phyloP scores from a whole-genome alignment of 78 protist genomes.

The Chrysochromulina tobinii region DNA sequence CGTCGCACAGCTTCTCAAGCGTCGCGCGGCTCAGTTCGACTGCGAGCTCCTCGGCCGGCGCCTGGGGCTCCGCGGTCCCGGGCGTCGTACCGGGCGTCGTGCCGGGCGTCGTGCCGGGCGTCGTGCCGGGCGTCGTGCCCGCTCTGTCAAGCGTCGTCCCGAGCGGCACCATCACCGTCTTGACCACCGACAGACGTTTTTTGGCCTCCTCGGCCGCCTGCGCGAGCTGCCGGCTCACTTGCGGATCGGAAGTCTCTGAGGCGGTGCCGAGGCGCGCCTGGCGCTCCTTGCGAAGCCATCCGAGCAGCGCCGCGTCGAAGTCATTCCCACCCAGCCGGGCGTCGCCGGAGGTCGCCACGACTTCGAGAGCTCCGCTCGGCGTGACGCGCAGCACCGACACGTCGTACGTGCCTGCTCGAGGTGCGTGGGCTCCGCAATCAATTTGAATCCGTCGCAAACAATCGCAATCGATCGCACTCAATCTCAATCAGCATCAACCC shows the following conservation, averaged over 20 bases:
- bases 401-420: constrained; percentile 75
- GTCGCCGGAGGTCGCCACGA: constrained; percentile 74
- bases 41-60: background rate
- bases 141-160: too few relatives aligned
- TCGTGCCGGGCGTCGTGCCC: background rate
- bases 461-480: too few relatives aligned
- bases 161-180: background rate
- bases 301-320: constrained; percentile 51
- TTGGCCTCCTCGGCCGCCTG: background rate
- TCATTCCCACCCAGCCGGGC: constrained; percentile 77
- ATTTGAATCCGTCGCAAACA: too few relatives aligned
- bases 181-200: background rate
- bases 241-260: too few relatives aligned
- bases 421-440: too few relatives aligned
- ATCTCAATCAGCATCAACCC: too few relatives aligned
- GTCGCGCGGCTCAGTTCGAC: background rate
- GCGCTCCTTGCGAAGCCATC: too few relatives aligned
- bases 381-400: constrained; percentile 67
- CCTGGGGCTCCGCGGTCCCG: background rate
- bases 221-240: too few relatives aligned
- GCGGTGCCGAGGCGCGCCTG: too few relatives aligned
- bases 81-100: background rate
- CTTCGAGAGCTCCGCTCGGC: constrained; percentile 56
- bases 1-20: background rate
- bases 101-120: background rate